These are phyloP conservation scores for Dendrocalamus latiflorus DNA, from an alignment of 202 grass and related monocot species.

Conservation along the genomic window DNA sequence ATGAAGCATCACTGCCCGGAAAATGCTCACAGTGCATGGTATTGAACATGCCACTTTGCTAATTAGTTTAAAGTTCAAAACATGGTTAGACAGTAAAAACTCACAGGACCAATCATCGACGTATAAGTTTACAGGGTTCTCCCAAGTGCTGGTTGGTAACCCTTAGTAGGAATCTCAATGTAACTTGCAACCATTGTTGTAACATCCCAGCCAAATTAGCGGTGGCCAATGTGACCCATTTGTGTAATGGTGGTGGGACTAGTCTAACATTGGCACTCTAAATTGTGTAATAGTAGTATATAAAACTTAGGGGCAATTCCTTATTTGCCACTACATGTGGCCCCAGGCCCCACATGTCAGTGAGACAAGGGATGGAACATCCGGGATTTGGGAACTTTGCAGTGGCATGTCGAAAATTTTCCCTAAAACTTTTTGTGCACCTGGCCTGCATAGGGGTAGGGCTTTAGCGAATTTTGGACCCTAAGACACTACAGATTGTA, in stretches of 20 bases:
- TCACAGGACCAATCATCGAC: not conserved
- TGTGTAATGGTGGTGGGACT: no score
- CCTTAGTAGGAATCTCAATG: not conserved
- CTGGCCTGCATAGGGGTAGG: not conserved
- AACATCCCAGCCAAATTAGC: not conserved
- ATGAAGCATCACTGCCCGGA: not conserved
- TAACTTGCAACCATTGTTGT: not conserved
- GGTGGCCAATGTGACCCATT: not conserved
- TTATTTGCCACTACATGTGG: no score
- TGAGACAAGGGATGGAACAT: no score
- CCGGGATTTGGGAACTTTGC: no score
- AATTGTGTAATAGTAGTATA: not conserved
- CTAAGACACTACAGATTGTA: not conserved
- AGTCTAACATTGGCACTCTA: not conserved
- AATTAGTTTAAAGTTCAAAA: not conserved
- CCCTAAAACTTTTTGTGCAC: not conserved
- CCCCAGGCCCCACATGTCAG: no score
- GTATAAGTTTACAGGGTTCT: not conserved
- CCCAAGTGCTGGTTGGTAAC: not conserved
- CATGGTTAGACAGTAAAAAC: not conserved
- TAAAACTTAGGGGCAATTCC: not conserved
- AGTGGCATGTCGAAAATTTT: no score
- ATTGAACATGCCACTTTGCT: not conserved
- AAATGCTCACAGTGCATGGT: not conserved
- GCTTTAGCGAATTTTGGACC: not conserved